phyloP scores from a whole-genome alignment of 768 basidiomycete genomes.

The Pleurotus ostreatus region DNA sequence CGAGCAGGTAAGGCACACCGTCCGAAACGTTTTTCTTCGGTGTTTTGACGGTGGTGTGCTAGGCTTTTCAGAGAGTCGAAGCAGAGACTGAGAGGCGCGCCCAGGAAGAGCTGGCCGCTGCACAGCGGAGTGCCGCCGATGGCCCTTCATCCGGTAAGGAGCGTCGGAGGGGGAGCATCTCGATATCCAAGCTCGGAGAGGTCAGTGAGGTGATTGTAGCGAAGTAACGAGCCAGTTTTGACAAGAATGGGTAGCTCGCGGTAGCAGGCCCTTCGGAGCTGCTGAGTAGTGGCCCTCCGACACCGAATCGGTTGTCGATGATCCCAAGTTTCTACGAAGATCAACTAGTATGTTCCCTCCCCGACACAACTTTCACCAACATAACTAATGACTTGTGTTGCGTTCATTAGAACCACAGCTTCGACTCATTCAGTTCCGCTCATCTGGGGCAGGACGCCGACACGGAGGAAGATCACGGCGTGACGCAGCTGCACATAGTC shows the following conservation, averaged over 20 bases:
- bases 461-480: conserved; percentile 2
- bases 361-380: neutral
- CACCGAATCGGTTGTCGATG: neutral
- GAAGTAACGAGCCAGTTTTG: too few species aligned
- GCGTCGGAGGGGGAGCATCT: conserved; percentile 3
- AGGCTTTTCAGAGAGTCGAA: conserved; percentile 7
- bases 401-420: neutral
- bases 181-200: conserved; percentile 7
- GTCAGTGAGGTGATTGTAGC: neutral
- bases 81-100: conserved; percentile 7
- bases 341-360: neutral
- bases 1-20: neutral
- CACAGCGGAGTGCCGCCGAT: neutral
- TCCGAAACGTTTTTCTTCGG: neutral
- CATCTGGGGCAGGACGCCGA: neutral
- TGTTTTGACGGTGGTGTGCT: neutral
- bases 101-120: neutral
- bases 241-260: neutral
- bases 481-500: conserved; percentile 5
- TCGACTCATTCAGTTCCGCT: conserved; percentile 7
- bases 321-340: conserved; percentile 1
- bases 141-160: neutral
- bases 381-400: neutral
- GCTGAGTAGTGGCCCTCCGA: conserved; percentile 1
- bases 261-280: conserved; percentile 1